Percentiles rank a stretch among this genome's conserved stretches.
phyloP scores from a whole-genome alignment of 306 rosid species.

The Spatholobus suberectus region DNA sequence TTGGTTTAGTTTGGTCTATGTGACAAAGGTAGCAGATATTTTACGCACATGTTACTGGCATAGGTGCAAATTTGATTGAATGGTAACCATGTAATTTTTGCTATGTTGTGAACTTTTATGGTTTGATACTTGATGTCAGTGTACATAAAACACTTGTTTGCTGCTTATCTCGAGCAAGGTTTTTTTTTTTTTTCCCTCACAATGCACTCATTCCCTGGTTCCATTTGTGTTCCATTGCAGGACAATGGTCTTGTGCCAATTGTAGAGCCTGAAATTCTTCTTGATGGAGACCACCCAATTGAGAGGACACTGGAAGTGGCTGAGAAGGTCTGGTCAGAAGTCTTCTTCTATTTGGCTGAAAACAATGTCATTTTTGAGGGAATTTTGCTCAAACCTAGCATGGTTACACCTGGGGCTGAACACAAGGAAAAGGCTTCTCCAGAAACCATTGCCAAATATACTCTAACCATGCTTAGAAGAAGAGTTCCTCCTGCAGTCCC shows the following conservation, averaged over 20 bases:
- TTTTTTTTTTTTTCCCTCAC: background rate
- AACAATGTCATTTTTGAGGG: conserved; percentile 95
- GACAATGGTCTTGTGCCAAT: conserved; percentile 99
- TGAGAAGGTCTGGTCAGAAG: conserved; percentile 98
- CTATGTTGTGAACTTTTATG: background rate
- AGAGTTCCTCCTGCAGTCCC: conserved; percentile 99
- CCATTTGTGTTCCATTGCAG: conserved; percentile 50
- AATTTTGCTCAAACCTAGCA: conserved; percentile 98
- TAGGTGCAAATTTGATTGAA: background rate
- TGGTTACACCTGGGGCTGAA: conserved; percentile 99
- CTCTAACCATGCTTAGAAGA: conserved; percentile 82
- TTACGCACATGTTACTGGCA: conserved; percentile 4
- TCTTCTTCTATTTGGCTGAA: conserved; percentile 91
- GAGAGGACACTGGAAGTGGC: conserved; percentile 97
- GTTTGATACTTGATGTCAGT: conserved; percentile 22
- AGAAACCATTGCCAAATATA: conserved; percentile 79
- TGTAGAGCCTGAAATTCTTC: conserved; percentile 99
- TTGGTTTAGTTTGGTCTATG: conserved; percentile 28
- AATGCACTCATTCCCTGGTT: background rate
- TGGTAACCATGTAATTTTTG: background rate
- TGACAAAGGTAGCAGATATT: background rate
- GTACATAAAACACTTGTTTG: background rate
- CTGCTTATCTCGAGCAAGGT: background rate
- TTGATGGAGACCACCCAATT: conserved; percentile 96
- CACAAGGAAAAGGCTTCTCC: conserved; percentile 94